A percentile compares a stretch with the other conserved stretches of the same genome.
These are phyloP conservation scores for Macaranga tanarius DNA, from an alignment of 441 rosid species.

Conservation along the genomic window DNA sequence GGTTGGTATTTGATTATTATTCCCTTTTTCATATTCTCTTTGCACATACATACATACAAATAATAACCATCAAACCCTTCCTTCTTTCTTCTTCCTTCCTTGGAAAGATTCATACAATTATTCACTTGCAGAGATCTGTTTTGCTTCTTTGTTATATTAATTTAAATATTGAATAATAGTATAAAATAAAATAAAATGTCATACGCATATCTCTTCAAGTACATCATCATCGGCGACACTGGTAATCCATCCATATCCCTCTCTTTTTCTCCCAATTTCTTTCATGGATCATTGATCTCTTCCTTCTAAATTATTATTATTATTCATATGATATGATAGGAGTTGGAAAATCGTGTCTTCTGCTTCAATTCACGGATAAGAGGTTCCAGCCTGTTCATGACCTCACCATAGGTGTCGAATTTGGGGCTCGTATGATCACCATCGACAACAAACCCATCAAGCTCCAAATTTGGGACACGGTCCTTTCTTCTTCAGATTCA, in stretches of 20 bases:
- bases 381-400: slow-evolving; percentile 99
- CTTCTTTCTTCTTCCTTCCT: no score
- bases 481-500: slow-evolving; percentile 13
- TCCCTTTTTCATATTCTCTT: no score
- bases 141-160: no score
- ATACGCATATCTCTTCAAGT: slow-evolving; percentile 95
- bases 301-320: background rate
- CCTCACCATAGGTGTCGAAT: slow-evolving; percentile 91
- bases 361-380: slow-evolving; percentile 95
- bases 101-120: no score
- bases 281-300: background rate
- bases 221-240: slow-evolving; percentile 97
- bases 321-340: slow-evolving; percentile 36
- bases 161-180: no score
- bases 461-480: slow-evolving; percentile 99
- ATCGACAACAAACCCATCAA: slow-evolving; percentile 92
- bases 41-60: no score
- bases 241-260: slow-evolving; percentile 34
- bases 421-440: slow-evolving; percentile 98
- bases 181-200: slow-evolving; percentile 45
- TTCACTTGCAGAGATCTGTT: no score
- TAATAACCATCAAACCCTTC: no score
- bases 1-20: no score
- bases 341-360: slow-evolving; percentile 94
- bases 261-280: background rate